Percentiles rank a stretch among this genome's conserved stretches.
Conservation (phyloP, 2,329 filamentous ascomycete genomes). For the Cordyceps tenuipes region DNA sequence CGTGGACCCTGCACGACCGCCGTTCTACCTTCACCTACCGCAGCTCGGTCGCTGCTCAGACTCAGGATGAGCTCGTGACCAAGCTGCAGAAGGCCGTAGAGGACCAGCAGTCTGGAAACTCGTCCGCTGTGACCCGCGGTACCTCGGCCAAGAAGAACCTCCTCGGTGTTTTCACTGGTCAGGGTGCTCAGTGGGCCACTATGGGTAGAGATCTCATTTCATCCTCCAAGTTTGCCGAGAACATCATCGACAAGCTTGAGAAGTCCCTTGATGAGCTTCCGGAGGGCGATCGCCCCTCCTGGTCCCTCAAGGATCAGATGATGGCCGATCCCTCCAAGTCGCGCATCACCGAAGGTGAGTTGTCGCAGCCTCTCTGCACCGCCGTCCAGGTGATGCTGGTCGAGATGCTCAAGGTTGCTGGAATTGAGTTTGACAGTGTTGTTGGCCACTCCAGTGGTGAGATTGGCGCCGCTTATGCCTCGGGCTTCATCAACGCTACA, state of each 20-base stretch:
- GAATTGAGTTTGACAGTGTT: slow-evolving; percentile 27
- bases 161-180: slow-evolving; percentile 23
- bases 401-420: slow-evolving; percentile 21
- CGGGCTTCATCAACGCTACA: slow-evolving; percentile 28
- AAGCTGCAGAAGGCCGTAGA: slow-evolving; percentile 11
- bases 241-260: slow-evolving; percentile 18
- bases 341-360: slow-evolving; percentile 17
- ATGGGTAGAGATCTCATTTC: slow-evolving; percentile 25
- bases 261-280: slow-evolving; percentile 15
- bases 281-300: slow-evolving; percentile 18
- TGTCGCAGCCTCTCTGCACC: slow-evolving; percentile 26
- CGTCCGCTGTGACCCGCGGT: slow-evolving; percentile 5
- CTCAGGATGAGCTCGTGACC: slow-evolving; percentile 10
- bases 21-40: slow-evolving; percentile 15
- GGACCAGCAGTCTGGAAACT: slow-evolving; percentile 15
- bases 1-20: slow-evolving; percentile 15
- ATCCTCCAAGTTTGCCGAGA: slow-evolving; percentile 9
- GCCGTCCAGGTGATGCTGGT: slow-evolving; percentile 23
- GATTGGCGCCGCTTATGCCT: slow-evolving; percentile 42
- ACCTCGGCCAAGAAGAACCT: slow-evolving; percentile 10
- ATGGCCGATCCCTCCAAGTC: slow-evolving; percentile 11
- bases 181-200: slow-evolving; percentile 25
- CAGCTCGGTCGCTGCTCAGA: slow-evolving; percentile 12
- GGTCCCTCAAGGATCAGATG: slow-evolving; percentile 21
- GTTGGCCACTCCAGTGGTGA: slow-evolving; percentile 44